These are phyloP conservation scores for Syzygium jambos DNA, from an alignment of 345 rosid genomes.

Conservation along the genomic window DNA sequence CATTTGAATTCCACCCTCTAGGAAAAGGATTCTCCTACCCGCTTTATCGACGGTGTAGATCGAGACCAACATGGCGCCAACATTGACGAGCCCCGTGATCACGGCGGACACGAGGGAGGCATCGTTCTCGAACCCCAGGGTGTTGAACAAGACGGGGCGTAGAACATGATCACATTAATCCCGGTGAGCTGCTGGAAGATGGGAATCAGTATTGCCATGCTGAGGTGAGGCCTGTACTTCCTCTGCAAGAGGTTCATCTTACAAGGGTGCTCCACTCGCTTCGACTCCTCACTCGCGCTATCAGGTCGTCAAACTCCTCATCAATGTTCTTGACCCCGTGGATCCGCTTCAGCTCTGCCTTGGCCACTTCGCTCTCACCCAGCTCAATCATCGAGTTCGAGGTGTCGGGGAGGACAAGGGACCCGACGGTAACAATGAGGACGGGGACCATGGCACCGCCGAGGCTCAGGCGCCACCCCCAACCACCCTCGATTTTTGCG, in stretches of 20 bases:
- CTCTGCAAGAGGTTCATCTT: constrained; percentile 46
- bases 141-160: constrained; percentile 72
- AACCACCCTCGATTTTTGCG: too few relatives aligned
- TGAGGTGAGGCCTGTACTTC: constrained; percentile 71
- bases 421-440: neutral
- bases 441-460: constrained; percentile 76
- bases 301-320: constrained; percentile 1
- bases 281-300: constrained; percentile 1
- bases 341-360: constrained; percentile 2
- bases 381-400: constrained; percentile 11
- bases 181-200: constrained; percentile 85
- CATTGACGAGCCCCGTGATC: constrained; percentile 60
- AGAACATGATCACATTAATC: constrained; percentile 79
- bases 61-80: constrained; percentile 51
- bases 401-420: constrained; percentile 8
- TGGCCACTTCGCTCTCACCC: neutral
- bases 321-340: constrained; percentile 1
- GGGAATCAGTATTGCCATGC: constrained; percentile 62
- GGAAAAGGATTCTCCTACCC: constrained; percentile 74
- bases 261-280: constrained; percentile 4
- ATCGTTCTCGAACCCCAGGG: constrained; percentile 55
- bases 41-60: constrained; percentile 70
- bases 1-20: constrained; percentile 78
- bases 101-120: constrained; percentile 81
- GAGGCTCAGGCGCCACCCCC: neutral